These are phyloP conservation scores for Berberis vulgaris DNA, from an alignment of 164 flowering plant genomes.

Conservation along the genomic window DNA sequence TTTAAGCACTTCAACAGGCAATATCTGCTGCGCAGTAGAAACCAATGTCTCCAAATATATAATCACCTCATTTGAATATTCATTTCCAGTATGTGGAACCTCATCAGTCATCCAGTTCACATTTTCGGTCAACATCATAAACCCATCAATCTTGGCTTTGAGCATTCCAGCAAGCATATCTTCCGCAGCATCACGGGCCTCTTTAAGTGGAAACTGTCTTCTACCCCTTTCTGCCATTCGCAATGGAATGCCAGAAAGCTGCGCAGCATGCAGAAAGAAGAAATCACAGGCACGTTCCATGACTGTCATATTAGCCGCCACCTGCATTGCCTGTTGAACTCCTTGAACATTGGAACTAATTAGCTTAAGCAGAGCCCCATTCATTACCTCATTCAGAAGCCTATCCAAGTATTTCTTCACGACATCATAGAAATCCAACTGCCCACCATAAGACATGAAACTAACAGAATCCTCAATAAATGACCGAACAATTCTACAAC, in stretches of 20 bases:
- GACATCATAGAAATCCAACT: conserved; percentile 84
- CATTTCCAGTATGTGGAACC: conserved; percentile 63
- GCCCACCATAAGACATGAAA: conserved; percentile 94
- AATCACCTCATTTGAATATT: conserved; percentile 88
- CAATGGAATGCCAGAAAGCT: conserved; percentile 84
- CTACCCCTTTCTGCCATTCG: conserved; percentile 86
- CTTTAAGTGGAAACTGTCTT: conserved; percentile 72
- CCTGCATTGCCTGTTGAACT: conserved; percentile 88
- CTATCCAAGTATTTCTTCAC: conserved; percentile 90
- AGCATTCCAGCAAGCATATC: conserved; percentile 82
- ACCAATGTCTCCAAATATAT: conserved; percentile 86
- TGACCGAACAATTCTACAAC: conserved; percentile 88
- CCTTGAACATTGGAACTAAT: conserved; percentile 63
- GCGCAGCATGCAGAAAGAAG: conserved; percentile 93
- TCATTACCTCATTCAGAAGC: conserved; percentile 74
- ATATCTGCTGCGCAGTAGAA: conserved; percentile 93
- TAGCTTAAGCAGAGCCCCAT: conserved; percentile 72
- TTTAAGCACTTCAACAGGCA: conserved; percentile 64
- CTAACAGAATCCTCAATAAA: conserved; percentile 98
- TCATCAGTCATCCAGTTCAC: conserved; percentile 95
- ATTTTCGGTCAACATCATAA: conserved; percentile 75
- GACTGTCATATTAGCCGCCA: conserved; percentile 96
- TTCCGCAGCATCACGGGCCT: conserved; percentile 85
- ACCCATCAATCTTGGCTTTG: conserved; percentile 77
- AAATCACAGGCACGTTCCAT: conserved; percentile 94